Base-by-base conservation (phyloP, 371 early-diverging fungal genomes). In the Lichtheimia ornata region DNA sequence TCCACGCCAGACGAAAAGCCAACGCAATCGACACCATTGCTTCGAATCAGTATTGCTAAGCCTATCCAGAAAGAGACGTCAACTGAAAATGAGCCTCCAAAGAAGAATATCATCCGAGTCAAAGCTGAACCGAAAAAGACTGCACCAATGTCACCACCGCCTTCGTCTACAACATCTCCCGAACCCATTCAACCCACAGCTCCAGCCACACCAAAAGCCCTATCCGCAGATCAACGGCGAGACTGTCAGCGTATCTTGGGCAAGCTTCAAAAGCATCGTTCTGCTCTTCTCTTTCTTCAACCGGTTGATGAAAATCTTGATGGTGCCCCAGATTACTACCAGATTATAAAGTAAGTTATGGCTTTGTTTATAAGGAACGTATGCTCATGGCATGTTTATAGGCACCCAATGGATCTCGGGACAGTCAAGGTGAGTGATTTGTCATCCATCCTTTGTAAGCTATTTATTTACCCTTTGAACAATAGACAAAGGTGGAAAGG, bases 371-470 rank as follows among this genome's bases (percentile, higher is more conserved):
- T 42, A n/a, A 47, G 0, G 22, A 47, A 44, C 6, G 41, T 22
- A 12, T 51, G 15, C 20, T 12, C 24, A 7, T 35, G n/a, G 3
- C 9, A 9, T 14, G 5, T 49, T n/a, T 41, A 94, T 67, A 95
- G 90, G 65, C 69, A 88, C 59, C 99, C 99, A 11, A 99, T 99
- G 98, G 99, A 99, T 70, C 62, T 97, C 28, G 80, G 87, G 18
- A 96, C 96, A 5, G 88, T 99, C 47, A 20, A 43, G 45, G 58
- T 49, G 49, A 47, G 56, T 44, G 9, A 6, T 2, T 35, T 35
- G 35, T 9, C 35, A 35, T 35, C 9, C 9, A 35, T 35, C 35
- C 9, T 35, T 35, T 4, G 28, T 4, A 35, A 9, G 35, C 11
- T 35, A 35, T 35, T 35, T 9, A 35, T 11, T 35, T 7, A 88